Evolutionary conservation across 306 rosid species (phyloP), one percentile per base, ranked within the genome.

Genomic region (Cucurbita pepo): DNA sequence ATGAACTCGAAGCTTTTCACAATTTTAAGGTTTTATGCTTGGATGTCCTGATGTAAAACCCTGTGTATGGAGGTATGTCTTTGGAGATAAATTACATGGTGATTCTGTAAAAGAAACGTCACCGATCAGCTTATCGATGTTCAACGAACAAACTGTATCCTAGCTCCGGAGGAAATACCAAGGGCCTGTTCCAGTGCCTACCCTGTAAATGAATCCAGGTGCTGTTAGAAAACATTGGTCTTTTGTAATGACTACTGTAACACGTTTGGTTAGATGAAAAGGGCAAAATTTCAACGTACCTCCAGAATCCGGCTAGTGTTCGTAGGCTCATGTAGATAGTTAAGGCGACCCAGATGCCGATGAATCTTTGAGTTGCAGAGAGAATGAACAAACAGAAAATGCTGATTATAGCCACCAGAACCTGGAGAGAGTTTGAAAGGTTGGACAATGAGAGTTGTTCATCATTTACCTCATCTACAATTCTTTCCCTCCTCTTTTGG

Each of bases 141-240:
- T n/a, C 40, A 30, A 69, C 8, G 45, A 50, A 34, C 58, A 9
- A 65, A 50, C 41, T 3, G 8, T 2, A 34, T 48, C 21, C 82
- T 78, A 82, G 36, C 63, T 55, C 75, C 88, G 74, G 36, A 94
- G 97, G 80, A 88, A 90, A 38, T 77, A 54, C 98, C 98, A 94
- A 19, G 98, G 98, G 62, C 98, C 98, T 65, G 97, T 87, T 73
- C 97, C 93, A 5, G 96, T 90, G 77, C 98, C 98, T 72, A 94
- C 81, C 87, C 98, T 93, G 97, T 81, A 76, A 5, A 62, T 53
- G 18, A 41, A 69, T 18, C 21, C 43, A 45, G 36, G 18, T 19
- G 5, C 13, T 47, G 41, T 30, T 69, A 3, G 48, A 48, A 48
- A 48, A 47, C 15, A 21, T 77, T 15, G 58, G 63, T 2, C 8